phyloP scores from a whole-genome alignment of 306 rosid species.

The Inga oerstediana region DNA sequence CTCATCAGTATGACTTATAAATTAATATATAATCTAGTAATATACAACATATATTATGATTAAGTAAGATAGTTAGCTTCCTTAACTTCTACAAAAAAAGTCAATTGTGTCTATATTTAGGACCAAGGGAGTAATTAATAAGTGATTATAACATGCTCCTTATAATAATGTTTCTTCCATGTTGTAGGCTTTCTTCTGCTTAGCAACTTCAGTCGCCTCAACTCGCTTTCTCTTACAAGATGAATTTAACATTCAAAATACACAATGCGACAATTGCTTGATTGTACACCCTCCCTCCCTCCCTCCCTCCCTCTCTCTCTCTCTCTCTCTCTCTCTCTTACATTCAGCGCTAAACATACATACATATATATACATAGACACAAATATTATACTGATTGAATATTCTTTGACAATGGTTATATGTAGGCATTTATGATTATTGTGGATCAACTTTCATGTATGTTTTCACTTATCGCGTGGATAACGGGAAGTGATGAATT shows the following conservation, averaged over 20 bases:
- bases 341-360: too few species aligned
- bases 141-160: too few species aligned
- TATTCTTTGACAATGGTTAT: background rate
- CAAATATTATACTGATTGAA: too few species aligned
- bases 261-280: constrained; percentile 89
- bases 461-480: background rate
- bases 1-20: too few species aligned
- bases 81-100: too few species aligned
- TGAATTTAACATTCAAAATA: constrained; percentile 88
- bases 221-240: constrained; percentile 93
- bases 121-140: too few species aligned
- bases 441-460: background rate
- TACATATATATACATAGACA: too few species aligned
- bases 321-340: background rate
- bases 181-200: constrained; percentile 80
- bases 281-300: constrained; percentile 9
- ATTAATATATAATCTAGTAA: too few species aligned
- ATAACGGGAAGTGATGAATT: background rate
- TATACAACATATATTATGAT: too few species aligned
- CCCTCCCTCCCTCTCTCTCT: too few species aligned
- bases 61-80: too few species aligned
- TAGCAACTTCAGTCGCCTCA: constrained; percentile 60
- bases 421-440: background rate
- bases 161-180: background rate
- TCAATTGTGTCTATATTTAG: too few species aligned